phyloP scores from a whole-genome alignment of 2,329 filamentous ascomycete species.

The Bimuria novae-zelandiae region DNA sequence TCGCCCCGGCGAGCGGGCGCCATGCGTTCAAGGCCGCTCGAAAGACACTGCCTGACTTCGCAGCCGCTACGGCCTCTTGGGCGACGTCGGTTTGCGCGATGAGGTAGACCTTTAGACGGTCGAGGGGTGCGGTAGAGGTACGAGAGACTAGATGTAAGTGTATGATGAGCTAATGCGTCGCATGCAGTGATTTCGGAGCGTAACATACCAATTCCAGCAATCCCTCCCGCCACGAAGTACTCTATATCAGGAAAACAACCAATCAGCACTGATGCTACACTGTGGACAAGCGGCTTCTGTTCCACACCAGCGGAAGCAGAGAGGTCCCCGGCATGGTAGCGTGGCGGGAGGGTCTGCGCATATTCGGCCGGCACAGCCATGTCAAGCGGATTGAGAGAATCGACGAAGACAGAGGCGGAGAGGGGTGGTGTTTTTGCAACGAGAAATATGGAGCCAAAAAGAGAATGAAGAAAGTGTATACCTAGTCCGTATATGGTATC shows the following conservation, averaged over 20 bases:
- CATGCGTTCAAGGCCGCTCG: slow-evolving; percentile 68
- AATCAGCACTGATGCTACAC: slow-evolving; percentile 58
- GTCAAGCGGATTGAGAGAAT: slow-evolving; percentile 31
- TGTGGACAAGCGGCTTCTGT: slow-evolving; percentile 34
- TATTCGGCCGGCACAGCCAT: slow-evolving; percentile 29
- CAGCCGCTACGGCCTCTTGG: slow-evolving; percentile 65
- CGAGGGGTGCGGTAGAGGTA: slow-evolving; percentile 92
- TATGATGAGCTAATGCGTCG: slow-evolving; percentile 1
- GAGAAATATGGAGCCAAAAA: slow-evolving; percentile 77
- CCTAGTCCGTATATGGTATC: slow-evolving; percentile 92
- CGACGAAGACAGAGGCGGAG: slow-evolving; percentile 24
- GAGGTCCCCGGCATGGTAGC: slow-evolving; percentile 33
- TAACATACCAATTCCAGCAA: slow-evolving; percentile 71
- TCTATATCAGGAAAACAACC: slow-evolving; percentile 79
- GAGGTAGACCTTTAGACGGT: slow-evolving; percentile 95
- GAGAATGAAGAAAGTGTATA: slow-evolving; percentile 74
- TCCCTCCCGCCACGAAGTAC: slow-evolving; percentile 95
- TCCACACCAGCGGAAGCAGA: slow-evolving; percentile 32
- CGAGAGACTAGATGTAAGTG: slow-evolving; percentile 66
- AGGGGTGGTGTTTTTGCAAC: slow-evolving; percentile 60
- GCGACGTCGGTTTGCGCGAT: slow-evolving; percentile 81
- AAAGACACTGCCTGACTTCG: slow-evolving; percentile 71
- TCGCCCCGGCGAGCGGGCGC: slow-evolving; percentile 72
- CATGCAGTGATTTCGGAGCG: background rate
- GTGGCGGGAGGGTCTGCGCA: slow-evolving; percentile 45